Conservation (phyloP, 2,329 filamentous ascomycete species). For the Ceratocystis papillata region DNA sequence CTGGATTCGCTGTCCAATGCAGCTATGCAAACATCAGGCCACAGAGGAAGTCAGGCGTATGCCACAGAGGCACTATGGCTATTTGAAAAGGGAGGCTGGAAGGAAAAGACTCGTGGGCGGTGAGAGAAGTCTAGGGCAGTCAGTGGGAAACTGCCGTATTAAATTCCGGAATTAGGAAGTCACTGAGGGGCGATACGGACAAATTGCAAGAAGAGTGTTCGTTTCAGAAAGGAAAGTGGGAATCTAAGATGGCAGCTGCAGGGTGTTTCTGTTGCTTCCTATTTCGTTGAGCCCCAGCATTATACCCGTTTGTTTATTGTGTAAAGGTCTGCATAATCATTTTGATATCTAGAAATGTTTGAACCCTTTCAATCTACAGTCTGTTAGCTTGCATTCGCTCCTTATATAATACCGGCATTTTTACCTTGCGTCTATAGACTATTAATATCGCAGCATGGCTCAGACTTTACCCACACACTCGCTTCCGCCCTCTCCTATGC, state of each 20-base stretch:
- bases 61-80: conserved; percentile 85
- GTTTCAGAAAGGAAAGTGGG: neutral
- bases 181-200: neutral
- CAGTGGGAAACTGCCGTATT: neutral
- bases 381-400: neutral
- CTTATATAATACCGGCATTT: conserved; percentile 12
- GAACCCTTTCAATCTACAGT: neutral
- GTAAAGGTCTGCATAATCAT: neutral
- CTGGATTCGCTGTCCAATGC: conserved; percentile 68
- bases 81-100: conserved; percentile 62
- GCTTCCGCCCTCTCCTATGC: conserved; percentile 1
- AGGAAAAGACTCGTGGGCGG: conserved; percentile 49
- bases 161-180: neutral
- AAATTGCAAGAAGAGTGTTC: neutral
- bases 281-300: neutral
- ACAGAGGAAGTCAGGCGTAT: conserved; percentile 72
- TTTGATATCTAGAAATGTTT: neutral
- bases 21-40: conserved; percentile 55
- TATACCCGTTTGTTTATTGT: neutral
- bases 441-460: neutral
- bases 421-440: conserved; percentile 3
- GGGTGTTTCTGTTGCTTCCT: neutral
- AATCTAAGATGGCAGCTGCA: too few species aligned
- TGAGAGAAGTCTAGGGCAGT: conserved; percentile 20
- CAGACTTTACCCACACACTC: neutral